Conservation (phyloP, 371 early-diverging fungal species). For the Actinomortierella wolfii region DNA sequence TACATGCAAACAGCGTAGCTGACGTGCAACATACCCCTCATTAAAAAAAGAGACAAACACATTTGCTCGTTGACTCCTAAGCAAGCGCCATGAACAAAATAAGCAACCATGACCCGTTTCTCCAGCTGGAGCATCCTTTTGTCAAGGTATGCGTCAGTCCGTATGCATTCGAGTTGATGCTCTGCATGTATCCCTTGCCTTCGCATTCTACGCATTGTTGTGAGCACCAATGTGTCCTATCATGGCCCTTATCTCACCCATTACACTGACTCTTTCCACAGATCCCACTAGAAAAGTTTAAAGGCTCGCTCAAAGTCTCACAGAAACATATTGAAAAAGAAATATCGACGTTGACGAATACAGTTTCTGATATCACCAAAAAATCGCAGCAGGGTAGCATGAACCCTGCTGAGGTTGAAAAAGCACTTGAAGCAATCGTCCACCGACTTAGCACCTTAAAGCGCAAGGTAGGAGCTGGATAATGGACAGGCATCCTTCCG, state of each 20-base stretch:
- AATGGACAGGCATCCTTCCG: neutral
- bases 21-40: no score
- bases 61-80: neutral
- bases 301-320: conserved; percentile 76
- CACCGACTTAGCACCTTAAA: conserved; percentile 71
- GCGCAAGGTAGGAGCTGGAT: conserved; percentile 62
- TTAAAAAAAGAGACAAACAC: no score
- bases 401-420: conserved; percentile 54
- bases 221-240: neutral
- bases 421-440: conserved; percentile 65
- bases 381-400: conserved; percentile 35
- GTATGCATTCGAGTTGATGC: neutral
- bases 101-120: conserved; percentile 71
- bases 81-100: conserved; percentile 66
- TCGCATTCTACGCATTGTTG: neutral
- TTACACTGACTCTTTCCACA: conserved; percentile 31
- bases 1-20: no score
- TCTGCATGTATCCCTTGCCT: neutral
- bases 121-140: conserved; percentile 87
- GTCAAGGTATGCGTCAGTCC: conserved; percentile 66
- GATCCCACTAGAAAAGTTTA: conserved; percentile 92
- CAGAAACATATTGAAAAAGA: conserved; percentile 88
- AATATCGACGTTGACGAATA: conserved; percentile 48
- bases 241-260: neutral
- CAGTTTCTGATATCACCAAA: conserved; percentile 36